A percentile compares a stretch with the other conserved stretches of the same genome.
These are phyloP conservation scores for Trypanosoma congolense DNA, from an alignment of 208 protist species.

Conservation along the genomic window DNA sequence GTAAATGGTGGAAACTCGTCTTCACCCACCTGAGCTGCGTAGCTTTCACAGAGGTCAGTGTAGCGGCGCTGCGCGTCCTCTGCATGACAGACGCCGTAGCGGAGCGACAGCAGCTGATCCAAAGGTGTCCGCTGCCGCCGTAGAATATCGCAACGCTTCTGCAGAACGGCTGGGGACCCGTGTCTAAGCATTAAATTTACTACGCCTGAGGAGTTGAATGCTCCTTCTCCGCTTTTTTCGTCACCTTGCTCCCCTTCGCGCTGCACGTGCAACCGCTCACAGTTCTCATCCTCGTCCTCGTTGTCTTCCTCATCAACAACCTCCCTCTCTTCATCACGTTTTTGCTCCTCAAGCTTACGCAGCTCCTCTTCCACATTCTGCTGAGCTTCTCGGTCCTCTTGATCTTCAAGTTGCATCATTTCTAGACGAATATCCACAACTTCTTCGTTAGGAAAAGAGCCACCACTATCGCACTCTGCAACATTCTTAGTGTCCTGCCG, in stretches of 20 bases:
- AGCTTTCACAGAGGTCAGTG: slow-evolving; percentile 40
- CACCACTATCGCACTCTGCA: background rate
- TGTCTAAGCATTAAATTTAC: slow-evolving; percentile 11
- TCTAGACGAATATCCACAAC: slow-evolving; percentile 41
- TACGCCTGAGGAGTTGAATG: background rate
- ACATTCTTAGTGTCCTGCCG: no score
- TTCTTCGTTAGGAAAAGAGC: slow-evolving; percentile 2
- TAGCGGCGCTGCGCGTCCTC: slow-evolving; percentile 47
- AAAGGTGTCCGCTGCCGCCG: slow-evolving; percentile 35
- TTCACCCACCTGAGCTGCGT: slow-evolving; percentile 28
- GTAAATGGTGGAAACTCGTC: slow-evolving; percentile 28
- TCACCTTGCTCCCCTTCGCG: background rate
- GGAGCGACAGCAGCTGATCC: slow-evolving; percentile 47
- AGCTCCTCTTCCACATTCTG: slow-evolving; percentile 60
- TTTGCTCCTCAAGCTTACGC: slow-evolving; percentile 30
- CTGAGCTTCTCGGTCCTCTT: slow-evolving; percentile 65
- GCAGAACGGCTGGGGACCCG: slow-evolving; percentile 25
- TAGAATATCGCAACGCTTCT: slow-evolving; percentile 46
- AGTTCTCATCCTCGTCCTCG: slow-evolving; percentile 25
- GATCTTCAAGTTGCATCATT: slow-evolving; percentile 73
- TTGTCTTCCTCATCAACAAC: slow-evolving; percentile 35
- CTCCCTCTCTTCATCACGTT: slow-evolving; percentile 21
- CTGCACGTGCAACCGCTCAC: background rate
- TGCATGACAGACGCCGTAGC: slow-evolving; percentile 47
- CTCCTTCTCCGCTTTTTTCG: background rate